Percentiles rank a stretch among this genome's conserved stretches.
Evolutionary conservation across 768 basidiomycete species (phyloP).

Genomic region (Leccinum olivaceopallidum): DNA sequence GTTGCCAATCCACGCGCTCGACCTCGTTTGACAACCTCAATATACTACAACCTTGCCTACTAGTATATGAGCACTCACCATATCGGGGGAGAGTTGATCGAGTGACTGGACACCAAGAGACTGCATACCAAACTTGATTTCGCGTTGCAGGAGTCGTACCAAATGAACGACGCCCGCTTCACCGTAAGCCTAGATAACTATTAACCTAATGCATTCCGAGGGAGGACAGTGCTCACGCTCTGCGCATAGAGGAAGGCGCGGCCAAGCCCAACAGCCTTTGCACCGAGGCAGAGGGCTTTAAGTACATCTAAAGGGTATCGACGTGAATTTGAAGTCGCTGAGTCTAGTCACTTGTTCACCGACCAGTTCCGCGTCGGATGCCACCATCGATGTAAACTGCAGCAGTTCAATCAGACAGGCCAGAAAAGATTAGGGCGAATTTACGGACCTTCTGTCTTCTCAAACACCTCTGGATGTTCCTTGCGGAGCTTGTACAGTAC

Average conservation of each 20-base stretch:
- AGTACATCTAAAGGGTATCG: constrained; percentile 61
- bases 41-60: not conserved
- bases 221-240: constrained; percentile 50
- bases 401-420: constrained; percentile 7
- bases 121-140: constrained; percentile 77
- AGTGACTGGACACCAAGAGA: constrained; percentile 69
- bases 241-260: constrained; percentile 85
- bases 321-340: not conserved
- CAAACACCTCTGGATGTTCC: constrained; percentile 74
- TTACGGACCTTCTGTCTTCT: constrained; percentile 62
- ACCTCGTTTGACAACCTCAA: constrained; percentile 38
- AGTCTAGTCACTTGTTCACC: constrained; percentile 13
- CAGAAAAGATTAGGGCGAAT: not conserved
- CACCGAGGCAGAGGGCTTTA: constrained; percentile 89
- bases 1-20: constrained; percentile 70
- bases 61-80: constrained; percentile 47
- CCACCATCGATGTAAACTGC: constrained; percentile 85
- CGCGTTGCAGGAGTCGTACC: constrained; percentile 68
- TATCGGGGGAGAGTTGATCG: constrained; percentile 66
- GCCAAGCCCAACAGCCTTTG: constrained; percentile 83
- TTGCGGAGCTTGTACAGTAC: constrained; percentile 72
- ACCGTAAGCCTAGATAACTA: constrained; percentile 62
- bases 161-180: constrained; percentile 67
- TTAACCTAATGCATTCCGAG: constrained; percentile 8
- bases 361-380: constrained; percentile 76